These are phyloP conservation scores for Phylloporus arenicola DNA, from an alignment of 768 basidiomycete genomes.

Conservation along the genomic window DNA sequence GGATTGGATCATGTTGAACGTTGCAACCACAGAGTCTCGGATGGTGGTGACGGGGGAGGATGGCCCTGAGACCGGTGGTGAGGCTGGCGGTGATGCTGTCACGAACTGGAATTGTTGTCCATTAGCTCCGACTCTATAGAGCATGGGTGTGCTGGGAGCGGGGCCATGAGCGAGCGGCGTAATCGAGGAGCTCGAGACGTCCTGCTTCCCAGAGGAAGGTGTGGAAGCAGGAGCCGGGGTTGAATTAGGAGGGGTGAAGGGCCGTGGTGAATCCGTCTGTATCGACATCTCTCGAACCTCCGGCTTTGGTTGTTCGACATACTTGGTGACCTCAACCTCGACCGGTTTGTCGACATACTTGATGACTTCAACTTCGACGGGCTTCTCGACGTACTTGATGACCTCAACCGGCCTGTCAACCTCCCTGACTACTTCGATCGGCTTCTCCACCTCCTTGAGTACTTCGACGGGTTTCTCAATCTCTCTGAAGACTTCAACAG, in stretches of 20 bases:
- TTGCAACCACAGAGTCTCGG: conserved; percentile 47
- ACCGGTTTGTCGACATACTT: conserved; percentile 33
- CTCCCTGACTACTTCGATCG: conserved; percentile 20
- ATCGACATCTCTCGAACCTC: conserved; percentile 70
- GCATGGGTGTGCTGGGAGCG: conserved; percentile 32
- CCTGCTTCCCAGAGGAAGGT: conserved; percentile 19
- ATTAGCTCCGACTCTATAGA: conserved; percentile 52
- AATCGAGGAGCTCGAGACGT: conserved; percentile 27
- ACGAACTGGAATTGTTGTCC: conserved; percentile 65
- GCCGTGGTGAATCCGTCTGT: conserved; percentile 61
- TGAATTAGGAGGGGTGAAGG: conserved; percentile 29
- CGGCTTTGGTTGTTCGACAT: conserved; percentile 44
- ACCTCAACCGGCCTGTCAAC: conserved; percentile 33
- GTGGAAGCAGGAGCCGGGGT: conserved; percentile 25
- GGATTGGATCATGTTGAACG: conserved; percentile 41
- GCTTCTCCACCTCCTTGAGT: conserved; percentile 18
- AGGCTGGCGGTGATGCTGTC: conserved; percentile 38
- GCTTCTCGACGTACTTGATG: conserved; percentile 28
- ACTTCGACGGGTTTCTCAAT: conserved; percentile 24
- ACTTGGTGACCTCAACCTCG: conserved; percentile 18
- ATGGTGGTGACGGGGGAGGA: conserved; percentile 37
- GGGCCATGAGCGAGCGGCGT: conserved; percentile 32
- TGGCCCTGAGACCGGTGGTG: conserved; percentile 18
- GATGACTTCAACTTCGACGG: conserved; percentile 24
- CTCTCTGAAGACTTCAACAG: conserved; percentile 16